phyloP scores from a whole-genome alignment of 1,284 basidiomycete genomes.

The Ceratobasidium papillatum region DNA sequence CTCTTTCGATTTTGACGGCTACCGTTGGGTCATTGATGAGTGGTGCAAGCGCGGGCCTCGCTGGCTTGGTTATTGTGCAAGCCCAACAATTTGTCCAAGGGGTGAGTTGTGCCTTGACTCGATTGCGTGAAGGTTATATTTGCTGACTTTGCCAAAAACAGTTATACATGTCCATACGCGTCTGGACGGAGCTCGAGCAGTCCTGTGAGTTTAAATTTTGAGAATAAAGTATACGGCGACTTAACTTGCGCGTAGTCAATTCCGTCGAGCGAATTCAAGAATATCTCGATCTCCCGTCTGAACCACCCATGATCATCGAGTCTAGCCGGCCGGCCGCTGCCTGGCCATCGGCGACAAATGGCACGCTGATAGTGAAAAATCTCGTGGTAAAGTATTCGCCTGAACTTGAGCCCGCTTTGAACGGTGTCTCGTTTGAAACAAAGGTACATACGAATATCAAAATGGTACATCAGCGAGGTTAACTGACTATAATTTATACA shows the following conservation, averaged over 20 bases:
- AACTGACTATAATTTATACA: slow-evolving; percentile 53
- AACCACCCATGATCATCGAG: slow-evolving; percentile 77
- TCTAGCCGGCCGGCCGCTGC: slow-evolving; percentile 77
- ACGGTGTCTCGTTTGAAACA: slow-evolving; percentile 69
- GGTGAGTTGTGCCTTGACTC: neutral
- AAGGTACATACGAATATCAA: slow-evolving; percentile 50
- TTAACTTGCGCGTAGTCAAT: slow-evolving; percentile 55
- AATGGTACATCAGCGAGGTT: neutral
- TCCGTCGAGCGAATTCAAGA: slow-evolving; percentile 88
- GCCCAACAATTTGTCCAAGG: slow-evolving; percentile 3
- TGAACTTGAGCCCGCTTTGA: slow-evolving; percentile 83
- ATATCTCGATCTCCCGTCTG: slow-evolving; percentile 87
- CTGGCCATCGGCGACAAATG: slow-evolving; percentile 70
- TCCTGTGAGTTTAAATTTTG: slow-evolving; percentile 44
- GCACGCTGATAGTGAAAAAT: slow-evolving; percentile 67
- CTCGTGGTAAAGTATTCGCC: slow-evolving; percentile 84
- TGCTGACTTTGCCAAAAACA: neutral
- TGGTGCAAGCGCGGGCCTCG: slow-evolving; percentile 19
- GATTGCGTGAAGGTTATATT: slow-evolving; percentile 22
- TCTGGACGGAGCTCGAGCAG: slow-evolving; percentile 46
- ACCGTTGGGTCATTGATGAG: slow-evolving; percentile 51
- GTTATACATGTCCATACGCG: slow-evolving; percentile 33
- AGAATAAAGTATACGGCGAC: slow-evolving; percentile 46
- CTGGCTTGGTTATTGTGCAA: slow-evolving; percentile 12
- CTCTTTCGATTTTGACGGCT: slow-evolving; percentile 68